phyloP scores from a whole-genome alignment of 257 asterid species.

The Solanum gandarillasii region DNA sequence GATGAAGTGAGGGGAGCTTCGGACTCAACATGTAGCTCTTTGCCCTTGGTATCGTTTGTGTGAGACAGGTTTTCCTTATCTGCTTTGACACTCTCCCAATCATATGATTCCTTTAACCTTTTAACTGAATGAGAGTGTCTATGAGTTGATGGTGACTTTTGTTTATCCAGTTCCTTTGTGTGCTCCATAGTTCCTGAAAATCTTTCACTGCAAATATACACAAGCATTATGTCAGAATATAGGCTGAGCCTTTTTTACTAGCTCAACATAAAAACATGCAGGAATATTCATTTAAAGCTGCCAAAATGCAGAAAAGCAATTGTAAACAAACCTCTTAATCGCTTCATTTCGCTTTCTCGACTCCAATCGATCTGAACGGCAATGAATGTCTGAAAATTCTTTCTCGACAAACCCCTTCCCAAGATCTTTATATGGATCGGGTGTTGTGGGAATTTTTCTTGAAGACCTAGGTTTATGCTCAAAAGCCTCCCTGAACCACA shows the following conservation, averaged over 20 bases:
- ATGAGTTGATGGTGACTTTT: slow-evolving; percentile 19
- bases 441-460: slow-evolving; percentile 16
- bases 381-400: slow-evolving; percentile 16
- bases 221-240: neutral
- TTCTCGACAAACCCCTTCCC: slow-evolving; percentile 1
- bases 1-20: slow-evolving; percentile 25
- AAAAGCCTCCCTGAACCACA: slow-evolving; percentile 32
- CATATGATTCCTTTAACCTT: slow-evolving; percentile 32
- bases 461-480: slow-evolving; percentile 24
- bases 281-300: neutral
- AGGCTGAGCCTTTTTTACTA: neutral
- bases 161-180: slow-evolving; percentile 22
- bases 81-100: slow-evolving; percentile 17
- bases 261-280: neutral
- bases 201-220: slow-evolving; percentile 25
- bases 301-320: neutral
- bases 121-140: slow-evolving; percentile 16
- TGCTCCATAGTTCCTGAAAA: slow-evolving; percentile 26
- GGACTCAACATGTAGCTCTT: slow-evolving; percentile 13
- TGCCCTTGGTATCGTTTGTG: slow-evolving; percentile 21
- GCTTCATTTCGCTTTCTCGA: slow-evolving; percentile 23
- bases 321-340: slow-evolving; percentile 30
- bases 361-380: slow-evolving; percentile 23
- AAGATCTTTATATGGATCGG: slow-evolving; percentile 18
- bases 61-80: slow-evolving; percentile 23